phyloP scores from a whole-genome alignment of 352 stramenopile genomes.

The Phytophthora parvispora region DNA sequence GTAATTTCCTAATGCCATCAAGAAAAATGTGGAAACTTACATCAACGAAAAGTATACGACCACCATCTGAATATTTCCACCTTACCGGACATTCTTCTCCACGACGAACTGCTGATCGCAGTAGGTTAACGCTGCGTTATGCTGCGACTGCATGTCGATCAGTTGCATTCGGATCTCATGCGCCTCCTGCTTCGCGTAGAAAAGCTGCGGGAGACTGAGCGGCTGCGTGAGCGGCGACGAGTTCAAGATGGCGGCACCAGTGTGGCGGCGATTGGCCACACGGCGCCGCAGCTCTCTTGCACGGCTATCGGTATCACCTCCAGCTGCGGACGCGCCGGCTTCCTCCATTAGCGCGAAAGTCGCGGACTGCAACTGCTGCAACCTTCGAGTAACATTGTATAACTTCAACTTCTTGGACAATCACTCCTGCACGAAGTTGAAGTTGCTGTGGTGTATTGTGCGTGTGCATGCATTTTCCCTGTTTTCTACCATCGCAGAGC shows the following conservation, averaged over 20 bases:
- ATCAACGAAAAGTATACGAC: neutral
- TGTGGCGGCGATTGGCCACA: constrained; percentile 50
- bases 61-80: neutral
- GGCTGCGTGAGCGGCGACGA: neutral
- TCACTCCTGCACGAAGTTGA: constrained; percentile 34
- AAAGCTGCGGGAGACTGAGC: constrained; percentile 48
- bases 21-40: constrained; percentile 1
- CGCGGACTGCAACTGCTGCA: constrained; percentile 13
- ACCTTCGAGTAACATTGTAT: constrained; percentile 56
- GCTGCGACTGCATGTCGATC: constrained; percentile 56
- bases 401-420: constrained; percentile 40
- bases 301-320: constrained; percentile 28
- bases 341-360: constrained; percentile 7
- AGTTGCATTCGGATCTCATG: constrained; percentile 65
- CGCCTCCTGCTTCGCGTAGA: constrained; percentile 48
- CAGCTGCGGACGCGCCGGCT: constrained; percentile 7
- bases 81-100: constrained; percentile 61
- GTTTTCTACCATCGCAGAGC: too few species aligned
- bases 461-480: too few species aligned
- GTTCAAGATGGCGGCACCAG: constrained; percentile 4
- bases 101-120: constrained; percentile 70
- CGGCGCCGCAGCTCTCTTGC: constrained; percentile 60
- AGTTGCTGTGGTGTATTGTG: too few species aligned
- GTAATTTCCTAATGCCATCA: constrained; percentile 35
- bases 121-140: constrained; percentile 49